phyloP scores from a whole-genome alignment of 2,329 filamentous ascomycete species.

The Metarhizium anisopliae region DNA sequence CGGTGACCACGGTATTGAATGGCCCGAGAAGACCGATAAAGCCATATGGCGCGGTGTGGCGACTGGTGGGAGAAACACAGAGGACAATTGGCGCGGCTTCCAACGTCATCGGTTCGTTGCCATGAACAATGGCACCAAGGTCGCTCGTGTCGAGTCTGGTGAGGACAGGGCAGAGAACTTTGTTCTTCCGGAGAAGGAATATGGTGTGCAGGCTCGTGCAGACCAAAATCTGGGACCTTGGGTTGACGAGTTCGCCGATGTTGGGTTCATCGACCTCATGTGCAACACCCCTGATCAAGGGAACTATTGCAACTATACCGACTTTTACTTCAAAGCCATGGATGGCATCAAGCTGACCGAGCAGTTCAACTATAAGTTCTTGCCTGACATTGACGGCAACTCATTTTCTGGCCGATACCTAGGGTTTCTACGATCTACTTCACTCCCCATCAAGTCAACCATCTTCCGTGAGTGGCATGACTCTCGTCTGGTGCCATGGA shows the following conservation, averaged over 20 bases:
- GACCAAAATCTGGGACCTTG: constrained; percentile 38
- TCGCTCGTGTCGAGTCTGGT: constrained; percentile 38
- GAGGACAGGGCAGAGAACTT: constrained; percentile 41
- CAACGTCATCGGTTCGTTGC: constrained; percentile 68
- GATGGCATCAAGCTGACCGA: constrained; percentile 34
- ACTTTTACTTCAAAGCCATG: constrained; percentile 32
- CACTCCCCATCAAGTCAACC: constrained; percentile 67
- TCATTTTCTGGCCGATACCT: constrained; percentile 61
- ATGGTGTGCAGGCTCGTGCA: constrained; percentile 36
- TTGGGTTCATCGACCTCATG: constrained; percentile 46
- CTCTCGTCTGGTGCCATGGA: constrained; percentile 63
- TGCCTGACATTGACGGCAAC: constrained; percentile 72
- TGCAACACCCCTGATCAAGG: constrained; percentile 30
- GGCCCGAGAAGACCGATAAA: constrained; percentile 45
- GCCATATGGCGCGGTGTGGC: constrained; percentile 60
- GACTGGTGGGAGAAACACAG: constrained; percentile 51
- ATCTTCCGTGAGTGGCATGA: constrained; percentile 79
- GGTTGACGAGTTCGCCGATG: constrained; percentile 39
- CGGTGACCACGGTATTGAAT: constrained; percentile 41
- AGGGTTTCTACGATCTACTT: constrained; percentile 60
- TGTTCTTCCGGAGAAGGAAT: constrained; percentile 37
- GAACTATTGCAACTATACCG: constrained; percentile 38
- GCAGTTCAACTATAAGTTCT: constrained; percentile 56
- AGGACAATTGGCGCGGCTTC: constrained; percentile 60
- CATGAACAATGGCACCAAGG: constrained; percentile 59